Percentiles rank a stretch among this genome's conserved stretches.
These are phyloP conservation scores for Phytopythium delawarense DNA, from an alignment of 352 stramenopile species.

Conservation along the genomic window DNA sequence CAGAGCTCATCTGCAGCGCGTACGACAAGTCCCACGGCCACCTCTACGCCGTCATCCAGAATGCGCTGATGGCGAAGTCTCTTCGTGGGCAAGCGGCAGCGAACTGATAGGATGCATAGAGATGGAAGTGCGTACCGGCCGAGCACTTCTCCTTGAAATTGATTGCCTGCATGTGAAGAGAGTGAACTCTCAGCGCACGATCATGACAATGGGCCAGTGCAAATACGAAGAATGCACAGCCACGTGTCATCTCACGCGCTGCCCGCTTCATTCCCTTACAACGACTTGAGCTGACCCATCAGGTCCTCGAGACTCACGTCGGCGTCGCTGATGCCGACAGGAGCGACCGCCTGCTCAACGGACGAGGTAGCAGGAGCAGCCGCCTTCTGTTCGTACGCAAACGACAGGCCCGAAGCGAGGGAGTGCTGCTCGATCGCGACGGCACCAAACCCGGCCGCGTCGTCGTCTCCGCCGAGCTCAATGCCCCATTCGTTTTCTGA, in stretches of 20 bases:
- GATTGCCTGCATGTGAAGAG: too few relatives aligned
- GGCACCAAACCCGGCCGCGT: constrained; percentile 5
- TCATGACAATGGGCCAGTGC: too few relatives aligned
- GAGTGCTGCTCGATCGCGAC: constrained; percentile 11
- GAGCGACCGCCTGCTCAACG: constrained; percentile 16
- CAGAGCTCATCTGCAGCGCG: constrained; percentile 20
- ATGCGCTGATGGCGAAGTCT: constrained; percentile 25
- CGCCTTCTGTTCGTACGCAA: constrained; percentile 51
- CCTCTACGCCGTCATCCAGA: constrained; percentile 30
- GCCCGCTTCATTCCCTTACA: constrained; percentile 24
- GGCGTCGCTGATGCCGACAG: constrained; percentile 16
- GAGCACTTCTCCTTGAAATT: background rate
- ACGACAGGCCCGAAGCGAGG: constrained; percentile 49
- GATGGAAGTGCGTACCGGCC: background rate
- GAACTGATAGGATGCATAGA: background rate
- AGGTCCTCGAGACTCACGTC: constrained; percentile 72
- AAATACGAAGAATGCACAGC: background rate
- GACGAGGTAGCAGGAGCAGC: background rate
- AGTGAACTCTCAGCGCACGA: too few relatives aligned
- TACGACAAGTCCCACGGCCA: constrained; percentile 20
- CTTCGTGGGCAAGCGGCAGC: background rate
- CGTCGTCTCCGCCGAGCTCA: constrained; percentile 39
- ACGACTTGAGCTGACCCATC: constrained; percentile 74
- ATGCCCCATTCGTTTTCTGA: constrained; percentile 89
- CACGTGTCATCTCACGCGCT: background rate